phyloP scores from a whole-genome alignment of 2,329 filamentous ascomycete species.

The Colletotrichum sp. region DNA sequence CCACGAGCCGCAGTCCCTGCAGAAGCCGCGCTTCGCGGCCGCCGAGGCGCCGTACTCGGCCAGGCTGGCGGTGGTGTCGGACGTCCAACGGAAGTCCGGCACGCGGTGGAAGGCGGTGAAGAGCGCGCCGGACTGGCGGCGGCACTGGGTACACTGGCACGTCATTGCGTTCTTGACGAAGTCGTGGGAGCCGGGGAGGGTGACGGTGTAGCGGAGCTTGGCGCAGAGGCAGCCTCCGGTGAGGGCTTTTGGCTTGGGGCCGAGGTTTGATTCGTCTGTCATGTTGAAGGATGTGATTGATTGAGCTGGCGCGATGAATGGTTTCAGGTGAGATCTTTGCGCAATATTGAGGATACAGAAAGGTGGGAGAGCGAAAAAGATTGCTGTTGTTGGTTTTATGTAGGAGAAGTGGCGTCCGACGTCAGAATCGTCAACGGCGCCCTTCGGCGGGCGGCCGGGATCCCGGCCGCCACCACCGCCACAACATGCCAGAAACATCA shows the following conservation, averaged over 20 bases:
- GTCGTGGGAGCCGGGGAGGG: constrained; percentile 50
- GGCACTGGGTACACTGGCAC: constrained; percentile 63
- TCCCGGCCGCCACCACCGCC: not conserved
- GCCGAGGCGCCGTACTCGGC: constrained; percentile 45
- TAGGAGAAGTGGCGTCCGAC: not conserved
- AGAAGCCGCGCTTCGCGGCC: constrained; percentile 50
- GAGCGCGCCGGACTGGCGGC: constrained; percentile 54
- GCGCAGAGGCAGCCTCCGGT: constrained; percentile 59
- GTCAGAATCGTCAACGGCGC: constrained; percentile 6
- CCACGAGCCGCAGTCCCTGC: constrained; percentile 51
- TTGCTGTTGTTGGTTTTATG: not conserved
- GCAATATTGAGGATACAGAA: accelerated
- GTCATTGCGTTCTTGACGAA: constrained; percentile 48
- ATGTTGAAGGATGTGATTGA: not conserved
- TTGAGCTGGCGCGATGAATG: not conserved
- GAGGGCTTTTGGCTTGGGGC: constrained; percentile 37
- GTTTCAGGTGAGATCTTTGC: accelerated
- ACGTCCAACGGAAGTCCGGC: constrained; percentile 40
- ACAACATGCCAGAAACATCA: not conserved
- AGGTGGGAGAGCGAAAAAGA: not conserved
- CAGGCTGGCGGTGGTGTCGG: constrained; percentile 31
- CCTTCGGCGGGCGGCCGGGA: not conserved
- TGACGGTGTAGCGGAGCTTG: constrained; percentile 51
- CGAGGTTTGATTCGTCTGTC: not conserved
- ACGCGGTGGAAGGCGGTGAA: constrained; percentile 46